Percentiles rank a stretch among this genome's conserved stretches.
phyloP scores from a whole-genome alignment of 192 early-diverging fungal genomes.

The Helicostylum pulchrum region DNA sequence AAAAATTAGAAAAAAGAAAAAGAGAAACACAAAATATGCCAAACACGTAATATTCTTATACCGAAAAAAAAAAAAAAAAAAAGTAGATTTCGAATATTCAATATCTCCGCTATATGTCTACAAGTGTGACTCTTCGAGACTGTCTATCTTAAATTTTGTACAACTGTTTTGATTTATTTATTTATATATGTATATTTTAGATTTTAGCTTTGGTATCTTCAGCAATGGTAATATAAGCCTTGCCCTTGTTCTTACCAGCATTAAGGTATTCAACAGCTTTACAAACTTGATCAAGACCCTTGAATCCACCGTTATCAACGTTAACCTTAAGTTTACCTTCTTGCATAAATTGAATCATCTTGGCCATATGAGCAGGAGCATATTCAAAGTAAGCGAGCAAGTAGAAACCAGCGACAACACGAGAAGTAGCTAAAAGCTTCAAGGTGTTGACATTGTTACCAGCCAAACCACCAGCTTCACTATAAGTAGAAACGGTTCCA shows the following conservation, averaged over 20 bases:
- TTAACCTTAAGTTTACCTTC: slow-evolving; percentile 38
- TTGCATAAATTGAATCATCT: slow-evolving; percentile 26
- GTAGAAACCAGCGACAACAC: slow-evolving; percentile 55
- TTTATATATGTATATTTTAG: slow-evolving; percentile 16
- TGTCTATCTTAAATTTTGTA: background rate
- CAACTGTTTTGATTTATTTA: background rate
- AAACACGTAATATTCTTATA: background rate
- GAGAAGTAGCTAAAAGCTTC: slow-evolving; percentile 45
- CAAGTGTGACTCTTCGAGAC: background rate
- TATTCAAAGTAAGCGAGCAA: slow-evolving; percentile 43
- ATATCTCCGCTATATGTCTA: background rate
- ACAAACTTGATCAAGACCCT: slow-evolving; percentile 35
- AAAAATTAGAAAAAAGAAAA: background rate
- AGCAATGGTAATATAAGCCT: slow-evolving; percentile 45
- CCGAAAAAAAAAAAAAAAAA: background rate
- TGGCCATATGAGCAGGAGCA: slow-evolving; percentile 31
- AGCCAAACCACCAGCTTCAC: slow-evolving; percentile 26
- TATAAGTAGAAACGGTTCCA: slow-evolving; percentile 26
- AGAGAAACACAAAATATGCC: background rate
- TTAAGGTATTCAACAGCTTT: slow-evolving; percentile 47
- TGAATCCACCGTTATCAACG: slow-evolving; percentile 40
- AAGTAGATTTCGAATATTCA: background rate
- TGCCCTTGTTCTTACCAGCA: slow-evolving; percentile 54
- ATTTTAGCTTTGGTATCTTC: slow-evolving; percentile 19
- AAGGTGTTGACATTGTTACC: slow-evolving; percentile 43